phyloP scores from a whole-genome alignment of 73 alveolate species.

The Paramecium biaurelia region DNA sequence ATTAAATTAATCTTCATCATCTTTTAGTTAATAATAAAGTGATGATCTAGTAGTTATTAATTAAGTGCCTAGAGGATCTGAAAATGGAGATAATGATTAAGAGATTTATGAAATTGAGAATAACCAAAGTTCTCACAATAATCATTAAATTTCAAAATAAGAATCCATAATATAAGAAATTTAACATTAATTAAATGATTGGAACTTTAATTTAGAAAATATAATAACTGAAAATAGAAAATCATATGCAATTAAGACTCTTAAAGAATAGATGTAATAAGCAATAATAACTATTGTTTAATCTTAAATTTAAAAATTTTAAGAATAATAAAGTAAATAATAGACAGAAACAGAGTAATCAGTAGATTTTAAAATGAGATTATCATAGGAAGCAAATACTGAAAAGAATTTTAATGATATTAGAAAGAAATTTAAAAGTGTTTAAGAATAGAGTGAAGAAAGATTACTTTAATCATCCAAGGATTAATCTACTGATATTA shows the following conservation, averaged over 20 bases:
- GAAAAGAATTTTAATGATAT: conserved; percentile 41
- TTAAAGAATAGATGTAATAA: neutral
- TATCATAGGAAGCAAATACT: neutral
- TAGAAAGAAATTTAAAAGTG: neutral
- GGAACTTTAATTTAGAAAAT: neutral
- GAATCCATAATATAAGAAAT: neutral
- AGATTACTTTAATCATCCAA: neutral
- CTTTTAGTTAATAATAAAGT: neutral
- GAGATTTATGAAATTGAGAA: neutral
- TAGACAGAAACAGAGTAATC: neutral
- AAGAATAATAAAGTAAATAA: neutral
- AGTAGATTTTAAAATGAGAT: neutral
- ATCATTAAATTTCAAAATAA: neutral
- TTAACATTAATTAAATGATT: neutral
- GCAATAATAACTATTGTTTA: neutral
- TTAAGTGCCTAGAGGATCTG: neutral
- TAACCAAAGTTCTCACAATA: neutral
- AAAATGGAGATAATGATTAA: neutral
- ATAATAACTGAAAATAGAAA: neutral
- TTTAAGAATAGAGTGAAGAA: neutral
- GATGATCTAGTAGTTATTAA: neutral
- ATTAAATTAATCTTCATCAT: neutral
- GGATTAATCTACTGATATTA: neutral
- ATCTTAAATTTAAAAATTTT: neutral
- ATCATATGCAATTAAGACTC: neutral